Conservation (phyloP, 208 protist genomes). For the Leishmania tropica region DNA sequence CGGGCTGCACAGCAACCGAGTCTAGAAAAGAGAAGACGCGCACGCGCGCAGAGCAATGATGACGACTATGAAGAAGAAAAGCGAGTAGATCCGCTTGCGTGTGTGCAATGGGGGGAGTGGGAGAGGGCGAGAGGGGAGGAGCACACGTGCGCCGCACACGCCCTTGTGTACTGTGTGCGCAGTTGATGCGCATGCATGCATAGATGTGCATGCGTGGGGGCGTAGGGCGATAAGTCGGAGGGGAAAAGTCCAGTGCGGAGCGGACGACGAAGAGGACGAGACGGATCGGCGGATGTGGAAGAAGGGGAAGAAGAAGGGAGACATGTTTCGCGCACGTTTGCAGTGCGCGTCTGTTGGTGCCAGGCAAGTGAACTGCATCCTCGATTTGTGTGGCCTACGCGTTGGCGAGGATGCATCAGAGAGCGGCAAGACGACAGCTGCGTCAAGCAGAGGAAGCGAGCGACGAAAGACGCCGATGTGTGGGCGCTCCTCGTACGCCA, state of each 20-base stretch:
- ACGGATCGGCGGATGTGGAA: background rate
- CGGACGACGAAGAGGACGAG: background rate
- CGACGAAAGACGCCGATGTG: background rate
- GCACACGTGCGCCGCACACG: background rate
- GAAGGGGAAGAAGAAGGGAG: background rate
- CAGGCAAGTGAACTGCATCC: background rate
- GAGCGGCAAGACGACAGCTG: background rate
- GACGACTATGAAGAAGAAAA: too few species aligned
- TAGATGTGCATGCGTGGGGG: slow-evolving; percentile 1
- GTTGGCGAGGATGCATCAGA: background rate
- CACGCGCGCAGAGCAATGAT: too few species aligned
- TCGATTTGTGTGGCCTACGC: background rate
- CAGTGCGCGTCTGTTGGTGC: background rate
- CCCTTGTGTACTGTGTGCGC: background rate
- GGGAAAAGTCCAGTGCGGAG: background rate
- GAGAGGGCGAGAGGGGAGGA: too few species aligned
- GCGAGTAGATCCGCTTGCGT: too few species aligned
- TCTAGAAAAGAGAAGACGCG: background rate
- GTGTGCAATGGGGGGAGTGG: background rate
- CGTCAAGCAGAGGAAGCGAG: background rate
- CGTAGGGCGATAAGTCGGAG: background rate
- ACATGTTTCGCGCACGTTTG: background rate
- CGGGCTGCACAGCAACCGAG: background rate
- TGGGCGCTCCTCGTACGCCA: background rate
- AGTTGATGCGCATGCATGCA: background rate